phyloP scores from a whole-genome alignment of 352 stramenopile genomes.

The Pythium apleroticum region DNA sequence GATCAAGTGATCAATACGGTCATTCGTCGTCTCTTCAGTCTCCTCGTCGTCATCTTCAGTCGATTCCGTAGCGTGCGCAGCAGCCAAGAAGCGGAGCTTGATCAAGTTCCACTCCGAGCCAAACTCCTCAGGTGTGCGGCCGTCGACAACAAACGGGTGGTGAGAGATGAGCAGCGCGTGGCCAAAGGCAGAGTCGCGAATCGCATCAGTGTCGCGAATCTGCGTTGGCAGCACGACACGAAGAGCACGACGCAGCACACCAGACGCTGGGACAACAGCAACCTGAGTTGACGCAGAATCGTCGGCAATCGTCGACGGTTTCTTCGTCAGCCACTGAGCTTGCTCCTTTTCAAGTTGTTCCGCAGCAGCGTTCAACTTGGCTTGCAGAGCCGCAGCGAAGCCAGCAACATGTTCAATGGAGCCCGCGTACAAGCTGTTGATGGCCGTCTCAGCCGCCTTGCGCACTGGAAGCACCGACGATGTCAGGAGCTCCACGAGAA shows the following conservation, averaged over 20 bases:
- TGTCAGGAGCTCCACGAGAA: constrained; percentile 61
- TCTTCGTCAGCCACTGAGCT: constrained; percentile 10
- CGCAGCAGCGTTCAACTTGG: constrained; percentile 49
- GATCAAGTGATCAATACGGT: constrained; percentile 81
- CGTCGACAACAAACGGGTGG: constrained; percentile 73
- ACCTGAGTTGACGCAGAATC: constrained; percentile 23
- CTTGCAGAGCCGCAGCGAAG: constrained; percentile 54
- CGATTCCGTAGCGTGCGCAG: constrained; percentile 11
- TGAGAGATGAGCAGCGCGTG: constrained; percentile 58
- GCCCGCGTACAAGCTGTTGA: constrained; percentile 50
- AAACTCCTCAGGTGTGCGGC: constrained; percentile 50
- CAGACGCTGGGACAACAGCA: constrained; percentile 38
- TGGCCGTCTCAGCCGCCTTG: constrained; percentile 41
- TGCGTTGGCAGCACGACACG: constrained; percentile 48
- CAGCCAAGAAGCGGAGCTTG: constrained; percentile 56
- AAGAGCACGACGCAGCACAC: constrained; percentile 62
- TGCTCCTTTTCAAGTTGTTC: constrained; percentile 38
- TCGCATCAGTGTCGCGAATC: constrained; percentile 35
- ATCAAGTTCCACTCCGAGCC: constrained; percentile 64
- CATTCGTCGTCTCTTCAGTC: constrained; percentile 44
- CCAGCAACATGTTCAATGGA: constrained; percentile 59
- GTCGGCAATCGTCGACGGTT: constrained; percentile 29
- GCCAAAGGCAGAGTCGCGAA: constrained; percentile 52
- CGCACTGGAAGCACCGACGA: constrained; percentile 52
- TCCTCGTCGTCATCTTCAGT: constrained; percentile 53